Conservation (phyloP, 495 filamentous ascomycete genomes). For the Aspergillus avenaceus region DNA sequence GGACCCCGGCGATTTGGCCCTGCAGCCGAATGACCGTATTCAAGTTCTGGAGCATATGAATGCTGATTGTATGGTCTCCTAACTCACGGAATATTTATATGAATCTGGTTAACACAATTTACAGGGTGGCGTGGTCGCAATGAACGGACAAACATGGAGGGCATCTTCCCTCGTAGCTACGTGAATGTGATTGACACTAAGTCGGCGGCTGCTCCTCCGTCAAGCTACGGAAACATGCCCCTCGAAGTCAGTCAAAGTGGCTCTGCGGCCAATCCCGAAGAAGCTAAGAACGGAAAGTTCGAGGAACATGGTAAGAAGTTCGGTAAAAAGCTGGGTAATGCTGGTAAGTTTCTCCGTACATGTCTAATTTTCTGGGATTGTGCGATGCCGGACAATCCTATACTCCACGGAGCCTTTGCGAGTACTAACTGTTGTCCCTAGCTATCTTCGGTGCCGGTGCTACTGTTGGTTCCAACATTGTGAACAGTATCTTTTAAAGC, state of each 20-base stretch:
- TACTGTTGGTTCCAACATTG: slow-evolving; percentile 85
- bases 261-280: slow-evolving; percentile 21
- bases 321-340: slow-evolving; percentile 54
- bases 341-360: slow-evolving; percentile 33
- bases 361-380: background rate
- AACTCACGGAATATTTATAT: background rate
- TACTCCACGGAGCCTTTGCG: background rate
- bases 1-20: slow-evolving; percentile 72
- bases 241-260: slow-evolving; percentile 47
- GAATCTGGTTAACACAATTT: slow-evolving; percentile 19
- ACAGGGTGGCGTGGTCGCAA: slow-evolving; percentile 78
- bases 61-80: slow-evolving; percentile 66
- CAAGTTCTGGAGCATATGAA: slow-evolving; percentile 88
- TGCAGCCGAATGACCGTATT: slow-evolving; percentile 73
- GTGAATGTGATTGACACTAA: slow-evolving; percentile 61
- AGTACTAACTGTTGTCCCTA: slow-evolving; percentile 17
- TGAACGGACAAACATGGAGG: slow-evolving; percentile 71
- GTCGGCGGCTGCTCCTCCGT: slow-evolving; percentile 29
- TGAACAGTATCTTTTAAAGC: slow-evolving; percentile 81
- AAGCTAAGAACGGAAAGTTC: slow-evolving; percentile 42
- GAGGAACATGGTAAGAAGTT: slow-evolving; percentile 54
- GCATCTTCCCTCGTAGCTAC: slow-evolving; percentile 87
- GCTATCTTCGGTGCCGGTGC: slow-evolving; percentile 81
- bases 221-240: slow-evolving; percentile 51
- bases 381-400: background rate